Evolutionary conservation across 2,329 filamentous ascomycete genomes (phyloP).

Genomic region (Colletotrichum sp.): DNA sequence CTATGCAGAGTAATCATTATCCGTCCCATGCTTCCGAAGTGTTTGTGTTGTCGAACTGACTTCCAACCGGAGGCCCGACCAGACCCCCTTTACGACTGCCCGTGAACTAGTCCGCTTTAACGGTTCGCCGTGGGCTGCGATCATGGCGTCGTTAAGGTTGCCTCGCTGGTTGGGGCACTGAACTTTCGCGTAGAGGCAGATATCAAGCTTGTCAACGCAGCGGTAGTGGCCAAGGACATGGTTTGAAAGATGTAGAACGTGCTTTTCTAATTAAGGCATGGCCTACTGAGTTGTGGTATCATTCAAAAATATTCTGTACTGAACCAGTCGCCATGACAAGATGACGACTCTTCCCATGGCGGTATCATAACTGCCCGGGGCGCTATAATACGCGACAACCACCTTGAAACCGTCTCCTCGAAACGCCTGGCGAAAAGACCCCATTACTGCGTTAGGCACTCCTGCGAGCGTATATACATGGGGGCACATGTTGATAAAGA

Average conservation of each 20-base stretch:
- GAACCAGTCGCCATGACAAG: slow-evolving; percentile 10
- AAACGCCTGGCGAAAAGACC: slow-evolving; percentile 11
- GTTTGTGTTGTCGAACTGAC: not conserved
- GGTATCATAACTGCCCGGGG: not conserved
- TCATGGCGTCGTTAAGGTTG: not conserved
- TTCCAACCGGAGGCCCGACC: slow-evolving; percentile 12
- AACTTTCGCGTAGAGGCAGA: not conserved
- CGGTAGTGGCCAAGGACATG: not conserved
- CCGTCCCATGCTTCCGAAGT: not conserved
- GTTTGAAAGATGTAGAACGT: not conserved
- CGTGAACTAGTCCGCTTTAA: slow-evolving; percentile 8
- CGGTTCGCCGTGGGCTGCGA: not conserved
- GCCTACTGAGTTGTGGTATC: slow-evolving; percentile 9
- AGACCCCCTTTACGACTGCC: slow-evolving; percentile 7
- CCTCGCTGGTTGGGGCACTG: not conserved
- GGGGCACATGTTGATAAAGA: not conserved
- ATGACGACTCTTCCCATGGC: slow-evolving; percentile 11
- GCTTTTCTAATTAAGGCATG: slow-evolving; percentile 8
- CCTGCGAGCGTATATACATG: slow-evolving; percentile 14
- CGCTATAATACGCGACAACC: slow-evolving; percentile 11
- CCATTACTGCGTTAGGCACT: slow-evolving; percentile 15
- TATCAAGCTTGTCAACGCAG: not conserved
- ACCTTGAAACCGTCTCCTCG: not conserved
- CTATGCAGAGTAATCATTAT: not conserved
- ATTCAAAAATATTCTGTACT: slow-evolving; percentile 16